Percentiles rank a stretch among this genome's conserved stretches.
phyloP scores from a whole-genome alignment of 2,329 filamentous ascomycete species.

The Fusarium sp. region DNA sequence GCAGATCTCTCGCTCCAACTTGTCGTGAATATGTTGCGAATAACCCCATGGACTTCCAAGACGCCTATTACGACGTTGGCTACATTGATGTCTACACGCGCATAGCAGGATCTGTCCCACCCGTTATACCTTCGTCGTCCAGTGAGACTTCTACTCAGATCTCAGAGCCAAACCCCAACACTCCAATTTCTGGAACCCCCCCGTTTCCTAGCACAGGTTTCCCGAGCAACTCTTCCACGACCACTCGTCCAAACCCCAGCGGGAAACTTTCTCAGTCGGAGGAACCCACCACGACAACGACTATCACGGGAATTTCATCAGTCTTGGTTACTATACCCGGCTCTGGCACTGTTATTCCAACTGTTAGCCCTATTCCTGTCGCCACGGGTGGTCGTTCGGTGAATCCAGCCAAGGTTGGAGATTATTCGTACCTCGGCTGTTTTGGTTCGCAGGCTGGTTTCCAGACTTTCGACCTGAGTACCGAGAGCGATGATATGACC shows the following conservation, averaged over 20 bases:
- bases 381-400: constrained; percentile 28
- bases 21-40: constrained; percentile 62
- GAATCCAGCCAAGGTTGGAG: constrained; percentile 53
- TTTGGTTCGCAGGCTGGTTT: constrained; percentile 57
- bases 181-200: constrained; percentile 6
- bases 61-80: constrained; percentile 66
- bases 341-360: constrained; percentile 24
- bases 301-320: constrained; percentile 47
- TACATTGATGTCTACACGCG: constrained; percentile 64
- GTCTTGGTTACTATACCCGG: constrained; percentile 45
- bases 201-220: not conserved
- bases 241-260: not conserved
- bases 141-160: not conserved
- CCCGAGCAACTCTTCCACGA: constrained; percentile 8
- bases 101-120: constrained; percentile 15
- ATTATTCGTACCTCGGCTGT: constrained; percentile 57
- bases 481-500: constrained; percentile 55
- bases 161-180: not conserved
- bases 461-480: constrained; percentile 51
- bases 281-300: constrained; percentile 49
- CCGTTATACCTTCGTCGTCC: constrained; percentile 15
- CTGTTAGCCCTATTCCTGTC: constrained; percentile 30
- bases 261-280: not conserved
- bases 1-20: constrained; percentile 57
- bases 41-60: constrained; percentile 59